Evolutionary conservation across 2,329 filamentous ascomycete species (phyloP).

Genomic region (Colletotrichum sp.): DNA sequence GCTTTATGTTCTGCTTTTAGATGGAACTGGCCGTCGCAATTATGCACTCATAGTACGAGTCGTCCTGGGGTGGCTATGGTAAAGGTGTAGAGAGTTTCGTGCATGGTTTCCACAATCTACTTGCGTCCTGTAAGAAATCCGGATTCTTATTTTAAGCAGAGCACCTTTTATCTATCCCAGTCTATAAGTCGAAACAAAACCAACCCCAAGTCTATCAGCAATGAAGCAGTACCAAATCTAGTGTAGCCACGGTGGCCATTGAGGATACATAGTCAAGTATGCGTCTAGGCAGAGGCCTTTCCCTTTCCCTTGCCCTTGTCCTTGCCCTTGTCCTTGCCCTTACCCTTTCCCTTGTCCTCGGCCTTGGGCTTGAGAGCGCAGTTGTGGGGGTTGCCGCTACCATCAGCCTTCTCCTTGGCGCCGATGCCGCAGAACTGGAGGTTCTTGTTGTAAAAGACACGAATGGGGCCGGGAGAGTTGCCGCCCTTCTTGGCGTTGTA

Average conservation of each 20-base stretch:
- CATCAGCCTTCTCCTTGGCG: neutral
- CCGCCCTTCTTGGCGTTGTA: neutral
- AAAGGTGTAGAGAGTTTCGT: neutral
- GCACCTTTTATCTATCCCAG: neutral
- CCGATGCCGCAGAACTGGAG: neutral
- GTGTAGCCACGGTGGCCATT: neutral
- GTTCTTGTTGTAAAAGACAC: neutral
- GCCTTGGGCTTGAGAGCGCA: neutral
- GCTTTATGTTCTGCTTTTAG: neutral
- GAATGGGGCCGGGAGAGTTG: neutral
- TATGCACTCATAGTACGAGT: rapidly evolving
- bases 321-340: neutral
- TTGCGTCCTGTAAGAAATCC: neutral
- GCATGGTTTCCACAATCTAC: neutral
- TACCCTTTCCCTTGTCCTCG: neutral
- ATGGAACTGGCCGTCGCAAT: neutral
- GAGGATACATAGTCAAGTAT: neutral
- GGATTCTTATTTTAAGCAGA: neutral
- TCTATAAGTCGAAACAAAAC: neutral
- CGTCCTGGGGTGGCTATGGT: rapidly evolving
- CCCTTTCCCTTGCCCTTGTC: neutral
- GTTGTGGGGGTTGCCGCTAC: neutral
- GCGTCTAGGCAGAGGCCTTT: neutral
- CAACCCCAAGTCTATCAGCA: neutral
- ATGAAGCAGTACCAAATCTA: neutral